Evolutionary conservation across 106 monocot species (phyloP).

Genomic region (Agapanthus africanus): DNA sequence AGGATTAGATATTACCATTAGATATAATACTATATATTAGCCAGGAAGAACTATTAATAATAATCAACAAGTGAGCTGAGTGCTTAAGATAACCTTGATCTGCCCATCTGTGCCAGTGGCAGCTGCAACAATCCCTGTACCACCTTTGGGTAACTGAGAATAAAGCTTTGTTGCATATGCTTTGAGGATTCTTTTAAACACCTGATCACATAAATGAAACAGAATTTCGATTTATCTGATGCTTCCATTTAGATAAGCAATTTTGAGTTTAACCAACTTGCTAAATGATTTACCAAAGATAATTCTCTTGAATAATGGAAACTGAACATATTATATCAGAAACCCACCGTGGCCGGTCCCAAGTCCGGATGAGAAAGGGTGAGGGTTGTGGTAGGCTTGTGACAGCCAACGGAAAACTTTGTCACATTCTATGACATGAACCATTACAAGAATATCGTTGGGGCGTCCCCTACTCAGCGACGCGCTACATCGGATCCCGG

Average conservation of each 20-base stretch:
- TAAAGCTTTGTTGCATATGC: constrained; percentile 85
- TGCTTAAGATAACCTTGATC: constrained; percentile 64
- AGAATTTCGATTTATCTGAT: neutral
- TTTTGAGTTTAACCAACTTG: neutral
- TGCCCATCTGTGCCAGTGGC: constrained; percentile 98
- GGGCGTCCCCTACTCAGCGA: too few species aligned
- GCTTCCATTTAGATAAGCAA: neutral
- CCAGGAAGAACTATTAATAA: neutral
- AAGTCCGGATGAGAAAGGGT: too few species aligned
- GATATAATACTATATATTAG: neutral
- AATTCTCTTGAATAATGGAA: neutral
- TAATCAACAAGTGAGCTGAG: constrained; percentile 2
- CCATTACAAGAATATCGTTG: too few species aligned
- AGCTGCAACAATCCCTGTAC: constrained; percentile 92
- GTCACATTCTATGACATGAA: too few species aligned
- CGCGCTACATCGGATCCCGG: too few species aligned
- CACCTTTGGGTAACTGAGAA: constrained; percentile 83
- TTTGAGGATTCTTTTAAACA: constrained; percentile 93
- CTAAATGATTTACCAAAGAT: neutral
- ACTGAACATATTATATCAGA: too few species aligned
- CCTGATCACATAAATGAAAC: constrained; percentile 32
- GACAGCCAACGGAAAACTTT: too few species aligned
- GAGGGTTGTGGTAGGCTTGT: too few species aligned
- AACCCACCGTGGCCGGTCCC: too few species aligned
- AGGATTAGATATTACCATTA: too few species aligned